Conservation (phyloP, 1,139 yeast species). For the Sugiyamaella japonica region DNA sequence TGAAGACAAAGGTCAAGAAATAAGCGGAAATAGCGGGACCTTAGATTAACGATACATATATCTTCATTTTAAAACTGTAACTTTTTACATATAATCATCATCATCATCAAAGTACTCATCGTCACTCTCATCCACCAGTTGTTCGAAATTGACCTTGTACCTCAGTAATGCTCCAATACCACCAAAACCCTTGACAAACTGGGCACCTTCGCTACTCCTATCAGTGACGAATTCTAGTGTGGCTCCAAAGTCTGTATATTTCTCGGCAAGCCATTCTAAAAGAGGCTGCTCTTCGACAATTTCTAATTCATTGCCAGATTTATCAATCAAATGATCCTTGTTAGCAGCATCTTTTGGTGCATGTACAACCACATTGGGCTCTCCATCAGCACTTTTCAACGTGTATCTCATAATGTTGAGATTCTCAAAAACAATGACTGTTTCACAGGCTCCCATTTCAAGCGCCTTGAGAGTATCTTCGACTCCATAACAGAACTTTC, state of each 20-base stretch:
- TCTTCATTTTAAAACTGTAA: neutral
- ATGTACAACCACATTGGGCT: slow-evolving; percentile 64
- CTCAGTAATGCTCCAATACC: slow-evolving; percentile 96
- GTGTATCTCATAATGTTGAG: slow-evolving; percentile 82
- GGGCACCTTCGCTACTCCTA: slow-evolving; percentile 97
- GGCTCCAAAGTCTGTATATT: slow-evolving; percentile 92
- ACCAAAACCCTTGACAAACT: slow-evolving; percentile 96
- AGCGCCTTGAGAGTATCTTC: slow-evolving; percentile 94
- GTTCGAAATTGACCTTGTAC: slow-evolving; percentile 95
- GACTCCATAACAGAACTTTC: slow-evolving; percentile 95
- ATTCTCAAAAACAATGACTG: slow-evolving; percentile 87
- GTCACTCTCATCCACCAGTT: slow-evolving; percentile 83
- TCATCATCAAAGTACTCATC: slow-evolving; percentile 86
- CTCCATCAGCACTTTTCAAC: slow-evolving; percentile 80
- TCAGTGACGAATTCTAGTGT: slow-evolving; percentile 94
- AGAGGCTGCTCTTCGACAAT: slow-evolving; percentile 75
- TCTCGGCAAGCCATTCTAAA: slow-evolving; percentile 97
- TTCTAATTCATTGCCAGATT: slow-evolving; percentile 87
- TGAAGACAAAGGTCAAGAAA: slow-evolving; percentile 42
- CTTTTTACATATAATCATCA: slow-evolving; percentile 40
- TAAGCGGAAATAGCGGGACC: neutral
- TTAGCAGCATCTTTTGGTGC: slow-evolving; percentile 57
- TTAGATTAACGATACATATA: neutral
- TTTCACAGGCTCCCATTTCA: slow-evolving; percentile 95
- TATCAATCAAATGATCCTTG: slow-evolving; percentile 75